Percentiles rank a stretch among this genome's conserved stretches.
These are phyloP conservation scores for Claviceps humidiphila DNA, from an alignment of 2,329 filamentous ascomycete species.

Conservation along the genomic window DNA sequence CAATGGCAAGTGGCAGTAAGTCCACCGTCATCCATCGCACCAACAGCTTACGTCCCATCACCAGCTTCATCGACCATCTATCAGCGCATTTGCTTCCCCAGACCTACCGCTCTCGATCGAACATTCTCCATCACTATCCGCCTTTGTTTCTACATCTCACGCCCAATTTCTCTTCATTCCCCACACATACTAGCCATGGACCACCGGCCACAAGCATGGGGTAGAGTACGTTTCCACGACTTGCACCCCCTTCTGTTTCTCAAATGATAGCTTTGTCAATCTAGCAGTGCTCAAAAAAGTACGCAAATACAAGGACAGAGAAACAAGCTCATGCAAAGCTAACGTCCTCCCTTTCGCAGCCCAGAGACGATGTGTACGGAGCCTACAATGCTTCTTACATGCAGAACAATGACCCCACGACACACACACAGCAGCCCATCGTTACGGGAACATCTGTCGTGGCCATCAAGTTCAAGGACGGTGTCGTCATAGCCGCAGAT, in stretches of 20 bases:
- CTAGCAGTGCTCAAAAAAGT: background rate
- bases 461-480: conserved; percentile 89
- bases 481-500: conserved; percentile 92
- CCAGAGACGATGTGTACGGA: conserved; percentile 94
- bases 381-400: conserved; percentile 83
- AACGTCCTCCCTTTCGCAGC: conserved; percentile 39
- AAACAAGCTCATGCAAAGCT: conserved; percentile 3
- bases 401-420: conserved; percentile 54
- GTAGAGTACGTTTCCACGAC: conserved; percentile 42
- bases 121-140: background rate
- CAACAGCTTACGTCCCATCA: conserved; percentile 1
- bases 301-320: conserved; percentile 2
- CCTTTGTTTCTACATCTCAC: background rate
- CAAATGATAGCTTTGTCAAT: conserved; percentile 3
- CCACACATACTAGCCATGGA: conserved; percentile 37
- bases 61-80: conserved; percentile 8
- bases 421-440: conserved; percentile 83
- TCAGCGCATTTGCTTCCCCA: background rate
- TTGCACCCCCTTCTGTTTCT: conserved; percentile 7
- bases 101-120: background rate
- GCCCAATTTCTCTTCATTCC: background rate
- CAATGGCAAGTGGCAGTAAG: background rate
- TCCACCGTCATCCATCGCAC: background rate
- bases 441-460: conserved; percentile 95
- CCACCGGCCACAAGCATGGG: conserved; percentile 61